Evolutionary conservation across 2,329 filamentous ascomycete species (phyloP).

Genomic region (Catunica adiposa): DNA sequence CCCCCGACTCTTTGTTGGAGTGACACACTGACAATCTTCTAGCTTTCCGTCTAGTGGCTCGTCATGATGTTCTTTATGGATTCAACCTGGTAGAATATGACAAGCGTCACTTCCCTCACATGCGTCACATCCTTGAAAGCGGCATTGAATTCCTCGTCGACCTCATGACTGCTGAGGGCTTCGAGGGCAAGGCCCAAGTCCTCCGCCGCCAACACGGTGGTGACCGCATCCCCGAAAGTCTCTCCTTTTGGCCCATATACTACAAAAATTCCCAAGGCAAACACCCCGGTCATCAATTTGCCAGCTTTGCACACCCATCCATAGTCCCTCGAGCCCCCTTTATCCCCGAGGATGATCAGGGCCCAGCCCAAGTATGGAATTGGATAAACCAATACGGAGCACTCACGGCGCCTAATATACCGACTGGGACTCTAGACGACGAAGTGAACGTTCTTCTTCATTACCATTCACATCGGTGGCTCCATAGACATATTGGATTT

Average conservation of each 20-base stretch:
- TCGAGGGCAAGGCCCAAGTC: neutral
- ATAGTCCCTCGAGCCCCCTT: neutral
- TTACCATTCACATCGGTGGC: conserved; percentile 1
- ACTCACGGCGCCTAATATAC: no score
- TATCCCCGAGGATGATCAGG: neutral
- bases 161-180: neutral
- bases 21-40: neutral
- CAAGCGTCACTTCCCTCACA: conserved; percentile 9
- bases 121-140: conserved; percentile 11
- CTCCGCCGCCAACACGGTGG: conserved; percentile 5
- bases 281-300: conserved; percentile 11
- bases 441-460: neutral
- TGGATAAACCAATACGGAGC: conserved; percentile 6
- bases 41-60: conserved; percentile 14
- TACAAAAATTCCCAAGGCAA: neutral
- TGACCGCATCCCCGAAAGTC: conserved; percentile 7
- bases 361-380: conserved; percentile 9
- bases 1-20: no score
- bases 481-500: conserved; percentile 8
- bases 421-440: neutral
- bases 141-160: conserved; percentile 11
- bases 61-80: conserved; percentile 13
- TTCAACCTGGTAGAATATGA: conserved; percentile 9
- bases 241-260: conserved; percentile 8
- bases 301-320: conserved; percentile 1